These are phyloP conservation scores for Wickerhamiella allomyrinae DNA, from an alignment of 805 yeast species.

Conservation along the genomic window DNA sequence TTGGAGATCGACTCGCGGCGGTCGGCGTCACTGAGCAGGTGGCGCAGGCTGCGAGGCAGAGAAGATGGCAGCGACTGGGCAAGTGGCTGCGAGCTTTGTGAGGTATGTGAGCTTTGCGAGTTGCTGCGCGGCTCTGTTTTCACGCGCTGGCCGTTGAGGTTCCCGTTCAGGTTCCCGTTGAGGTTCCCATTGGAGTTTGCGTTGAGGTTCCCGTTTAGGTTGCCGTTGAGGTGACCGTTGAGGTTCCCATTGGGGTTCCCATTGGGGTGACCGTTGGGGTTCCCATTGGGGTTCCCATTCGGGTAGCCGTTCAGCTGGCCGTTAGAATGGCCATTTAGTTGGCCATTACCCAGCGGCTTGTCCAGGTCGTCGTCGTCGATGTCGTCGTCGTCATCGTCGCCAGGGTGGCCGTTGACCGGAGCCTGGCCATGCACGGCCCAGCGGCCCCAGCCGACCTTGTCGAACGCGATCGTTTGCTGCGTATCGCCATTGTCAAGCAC, in stretches of 20 bases:
- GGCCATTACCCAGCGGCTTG: neutral
- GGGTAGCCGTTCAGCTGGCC: no score
- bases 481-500: conserved; percentile 65
- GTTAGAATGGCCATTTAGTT: no score
- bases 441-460: conserved; percentile 96
- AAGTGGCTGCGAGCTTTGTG: neutral
- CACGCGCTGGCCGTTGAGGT: no score
- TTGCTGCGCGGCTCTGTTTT: no score
- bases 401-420: conserved; percentile 43
- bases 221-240: no score
- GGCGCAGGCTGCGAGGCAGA: neutral
- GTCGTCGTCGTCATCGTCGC: conserved; percentile 27
- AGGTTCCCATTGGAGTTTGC: no score
- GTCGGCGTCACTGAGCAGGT: conserved; percentile 3
- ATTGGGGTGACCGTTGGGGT: no score
- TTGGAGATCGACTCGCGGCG: conserved; percentile 18
- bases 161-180: no score
- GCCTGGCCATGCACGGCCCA: conserved; percentile 70
- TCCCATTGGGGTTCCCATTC: no score
- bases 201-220: no score
- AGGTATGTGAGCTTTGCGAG: no score
- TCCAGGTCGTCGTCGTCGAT: neutral
- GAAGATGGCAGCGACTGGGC: neutral
- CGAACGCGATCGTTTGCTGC: conserved; percentile 45
- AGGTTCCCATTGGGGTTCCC: no score